Percentiles rank a stretch among this genome's conserved stretches.
phyloP scores from a whole-genome alignment of 768 basidiomycete genomes.

The Candolleomyces efflorescens region DNA sequence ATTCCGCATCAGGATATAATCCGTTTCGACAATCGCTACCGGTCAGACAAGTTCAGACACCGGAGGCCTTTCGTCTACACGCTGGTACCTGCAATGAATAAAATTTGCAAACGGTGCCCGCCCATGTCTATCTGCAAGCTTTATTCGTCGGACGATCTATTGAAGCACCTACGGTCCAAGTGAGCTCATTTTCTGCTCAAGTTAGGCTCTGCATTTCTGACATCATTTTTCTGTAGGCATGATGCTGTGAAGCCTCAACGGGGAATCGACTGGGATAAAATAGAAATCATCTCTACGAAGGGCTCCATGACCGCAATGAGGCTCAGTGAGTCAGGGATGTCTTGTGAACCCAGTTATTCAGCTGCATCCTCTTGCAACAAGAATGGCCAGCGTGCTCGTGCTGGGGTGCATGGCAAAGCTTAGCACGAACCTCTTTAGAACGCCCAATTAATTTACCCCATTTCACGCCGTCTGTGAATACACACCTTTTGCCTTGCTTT shows the following conservation, averaged over 20 bases:
- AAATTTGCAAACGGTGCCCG: neutral
- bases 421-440: too few relatives aligned
- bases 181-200: neutral
- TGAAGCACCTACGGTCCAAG: neutral
- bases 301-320: neutral
- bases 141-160: neutral
- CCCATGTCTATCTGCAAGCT: neutral
- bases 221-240: neutral
- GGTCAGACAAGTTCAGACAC: neutral
- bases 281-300: neutral
- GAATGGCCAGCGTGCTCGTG: too few relatives aligned
- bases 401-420: too few relatives aligned
- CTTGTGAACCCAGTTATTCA: too few relatives aligned
- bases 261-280: neutral
- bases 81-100: neutral
- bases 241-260: neutral
- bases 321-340: too few relatives aligned
- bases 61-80: neutral
- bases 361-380: too few relatives aligned
- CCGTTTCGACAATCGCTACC: conserved; percentile 1
- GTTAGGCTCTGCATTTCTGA: too few relatives aligned
- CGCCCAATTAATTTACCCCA: too few relatives aligned
- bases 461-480: too few relatives aligned
- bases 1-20: neutral
- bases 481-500: too few relatives aligned